Base-by-base conservation (phyloP, 345 rosid species). In the Lepidium aucheri region DNA sequence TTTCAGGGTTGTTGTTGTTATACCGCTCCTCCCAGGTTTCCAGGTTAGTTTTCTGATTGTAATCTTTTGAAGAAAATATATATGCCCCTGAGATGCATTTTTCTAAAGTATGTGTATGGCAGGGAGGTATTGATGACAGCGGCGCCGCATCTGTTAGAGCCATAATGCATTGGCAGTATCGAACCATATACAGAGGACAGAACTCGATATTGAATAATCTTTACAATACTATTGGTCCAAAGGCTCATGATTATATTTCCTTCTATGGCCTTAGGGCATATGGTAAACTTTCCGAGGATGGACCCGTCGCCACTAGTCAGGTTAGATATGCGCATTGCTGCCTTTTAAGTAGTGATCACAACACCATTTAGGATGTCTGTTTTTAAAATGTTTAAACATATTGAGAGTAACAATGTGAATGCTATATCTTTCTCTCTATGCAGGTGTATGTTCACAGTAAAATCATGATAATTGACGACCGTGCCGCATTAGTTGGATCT, bases 91-190 rank as follows among this genome's bases (percentile, higher is more conserved):
- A 4, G 30, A 30, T 30, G 44, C 42, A 6, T 10, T 15, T 40
- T 30, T 12, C 58, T 57, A 32, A 71, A 61, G 34, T 40, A 20
- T 62, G 58, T 51, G 41, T 42, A 65, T 76, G 62, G 75, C 80
- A 95, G 98, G 99, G 99, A 38, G 99, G 99, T 62, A 62, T 91
- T 77, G 97, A 95, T 60, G 99, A 91, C 82, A 78, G 85, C 65
- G 98, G 98, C 56, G 97, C 98, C 7, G 98, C 99, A 58, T 86
- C 98, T 76, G 96, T 95, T 22, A 89, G 98, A 89, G 98, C 99
- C 68, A 91, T 91, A 77, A 87, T 95, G 97, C 98, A 95, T 71
- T 95, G 98, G 98, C 99, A 95, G 79, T 83, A 91, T 79, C 85
- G 98, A 74, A 95, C 99, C 74, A 89, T 95, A 65, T 84, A 84